These are phyloP conservation scores for Volvox africanus DNA, from an alignment of 139 green algal species.

Conservation along the genomic window DNA sequence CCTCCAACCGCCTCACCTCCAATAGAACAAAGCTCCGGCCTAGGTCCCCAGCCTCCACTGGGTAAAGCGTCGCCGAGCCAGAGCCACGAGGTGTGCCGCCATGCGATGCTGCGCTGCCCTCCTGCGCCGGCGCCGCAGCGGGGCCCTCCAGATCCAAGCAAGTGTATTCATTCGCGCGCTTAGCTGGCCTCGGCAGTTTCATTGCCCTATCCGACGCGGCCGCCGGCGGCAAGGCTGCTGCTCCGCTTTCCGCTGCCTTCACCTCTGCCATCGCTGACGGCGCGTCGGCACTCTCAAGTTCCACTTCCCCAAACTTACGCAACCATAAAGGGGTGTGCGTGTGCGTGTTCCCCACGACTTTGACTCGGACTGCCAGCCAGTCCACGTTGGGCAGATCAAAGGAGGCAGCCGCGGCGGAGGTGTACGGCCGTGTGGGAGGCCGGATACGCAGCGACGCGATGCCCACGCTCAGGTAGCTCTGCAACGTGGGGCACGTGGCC, in stretches of 20 bases:
- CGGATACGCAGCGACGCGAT: constrained; percentile 6
- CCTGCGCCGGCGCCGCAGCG: background rate
- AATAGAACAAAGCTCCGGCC: background rate
- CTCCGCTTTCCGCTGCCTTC: background rate
- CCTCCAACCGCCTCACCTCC: background rate
- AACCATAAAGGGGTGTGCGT: background rate
- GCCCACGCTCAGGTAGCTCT: constrained; percentile 30
- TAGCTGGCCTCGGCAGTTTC: background rate
- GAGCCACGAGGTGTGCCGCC: background rate
- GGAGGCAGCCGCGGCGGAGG: background rate
- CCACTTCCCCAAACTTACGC: background rate
- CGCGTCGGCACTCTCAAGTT: background rate
- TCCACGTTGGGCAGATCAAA: background rate
- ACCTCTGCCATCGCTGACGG: background rate
- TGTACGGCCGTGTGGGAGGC: background rate
- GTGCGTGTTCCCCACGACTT: constrained; percentile 36
- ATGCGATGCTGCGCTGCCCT: background rate
- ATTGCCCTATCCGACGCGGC: background rate
- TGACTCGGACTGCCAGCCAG: background rate
- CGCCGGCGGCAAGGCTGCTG: background rate
- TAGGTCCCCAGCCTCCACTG: constrained; percentile 2
- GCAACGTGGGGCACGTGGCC: constrained; percentile 8
- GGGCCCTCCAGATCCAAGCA: background rate
- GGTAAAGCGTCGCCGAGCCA: background rate
- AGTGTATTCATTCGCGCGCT: background rate